Evolutionary conservation across 257 asterid species (phyloP), one percentile per base, ranked within the genome.

Genomic region (Striga asiatica): DNA sequence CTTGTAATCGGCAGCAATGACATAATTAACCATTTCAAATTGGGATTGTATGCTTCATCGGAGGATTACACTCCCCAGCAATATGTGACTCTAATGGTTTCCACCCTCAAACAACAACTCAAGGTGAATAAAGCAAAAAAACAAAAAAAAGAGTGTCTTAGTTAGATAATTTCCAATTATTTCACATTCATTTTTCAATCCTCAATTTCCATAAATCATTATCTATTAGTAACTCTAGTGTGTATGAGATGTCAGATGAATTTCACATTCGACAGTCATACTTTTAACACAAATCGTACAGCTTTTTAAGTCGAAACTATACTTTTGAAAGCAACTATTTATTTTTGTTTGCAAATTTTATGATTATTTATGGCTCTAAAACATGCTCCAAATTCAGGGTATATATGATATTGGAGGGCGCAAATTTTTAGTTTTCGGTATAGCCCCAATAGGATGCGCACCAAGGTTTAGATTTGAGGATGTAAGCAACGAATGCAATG

Each of bases 1-100:
- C 14, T 83, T 12, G 82, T 83, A 5, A 86, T 89, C 4, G 97
- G 96, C 13, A 89, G 84, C 82, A 89, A 86, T 37, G 96, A 89
- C 60, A 54, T 86, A 12, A 76, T 83, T 18, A 65, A 32, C 53
- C 75, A 79, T 63, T 86, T 78, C 63, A 54, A 55, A 3, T 16
- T 73, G 0, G 62, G 51, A 4, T 55, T n/a, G n/a, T n/a, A n/a
- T n/a, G n/a, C n/a, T n/a, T n/a, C 74, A 0, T 17, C 60, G 0
- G 21, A 57, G 8, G 58, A 59, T 2, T 63, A 39, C 58, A 1
- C 83, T 9, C 88, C 87, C 12, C 85, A 85, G 8, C 78, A 74
- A 50, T 78, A 72, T 43, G 74, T 81, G 45, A 66, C 72, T 35
- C 78, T 60, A 23, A 85, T 89, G 97, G 39, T 76, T 24, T 64